Evolutionary conservation across 441 rosid species (phyloP).

Genomic region (Croton setiger): DNA sequence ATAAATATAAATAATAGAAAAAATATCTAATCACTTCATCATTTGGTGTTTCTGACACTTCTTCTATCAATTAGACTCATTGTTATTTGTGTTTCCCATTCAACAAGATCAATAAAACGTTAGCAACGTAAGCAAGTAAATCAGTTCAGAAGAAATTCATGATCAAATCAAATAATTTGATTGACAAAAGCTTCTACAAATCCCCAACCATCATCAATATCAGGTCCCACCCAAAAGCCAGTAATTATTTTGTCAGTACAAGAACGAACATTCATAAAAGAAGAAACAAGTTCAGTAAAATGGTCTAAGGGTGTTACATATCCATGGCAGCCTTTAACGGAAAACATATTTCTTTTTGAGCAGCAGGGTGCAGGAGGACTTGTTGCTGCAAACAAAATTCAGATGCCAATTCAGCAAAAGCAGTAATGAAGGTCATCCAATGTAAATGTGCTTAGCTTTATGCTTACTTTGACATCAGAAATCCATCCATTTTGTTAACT

Average conservation of each 20-base stretch:
- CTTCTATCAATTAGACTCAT: not conserved
- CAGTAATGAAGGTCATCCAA: conserved; percentile 6
- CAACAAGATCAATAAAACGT: conserved; percentile 14
- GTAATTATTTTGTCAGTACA: conserved; percentile 31
- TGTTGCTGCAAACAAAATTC: conserved; percentile 41
- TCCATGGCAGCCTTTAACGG: conserved; percentile 17
- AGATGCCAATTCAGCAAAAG: conserved; percentile 18
- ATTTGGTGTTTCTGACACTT: not conserved
- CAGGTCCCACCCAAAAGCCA: conserved; percentile 78
- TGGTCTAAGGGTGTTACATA: conserved; percentile 19
- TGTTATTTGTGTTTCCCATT: conserved; percentile 1
- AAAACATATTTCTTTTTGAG: conserved; percentile 24
- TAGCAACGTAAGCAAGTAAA: conserved; percentile 5
- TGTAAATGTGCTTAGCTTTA: not conserved
- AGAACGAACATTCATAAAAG: conserved; percentile 35
- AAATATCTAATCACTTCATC: not conserved
- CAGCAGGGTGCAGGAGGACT: conserved; percentile 20
- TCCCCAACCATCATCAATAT: conserved; percentile 77
- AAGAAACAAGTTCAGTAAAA: conserved; percentile 32
- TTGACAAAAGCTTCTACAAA: conserved; percentile 53
- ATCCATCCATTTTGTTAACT: conserved; percentile 4
- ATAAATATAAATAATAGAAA: not conserved
- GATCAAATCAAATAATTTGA: conserved; percentile 27
- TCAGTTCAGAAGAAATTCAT: conserved; percentile 1
- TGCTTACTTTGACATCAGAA: not conserved